These are phyloP conservation scores for Rhynchosporium agropyri DNA, from an alignment of 2,329 filamentous ascomycete species.

Conservation along the genomic window DNA sequence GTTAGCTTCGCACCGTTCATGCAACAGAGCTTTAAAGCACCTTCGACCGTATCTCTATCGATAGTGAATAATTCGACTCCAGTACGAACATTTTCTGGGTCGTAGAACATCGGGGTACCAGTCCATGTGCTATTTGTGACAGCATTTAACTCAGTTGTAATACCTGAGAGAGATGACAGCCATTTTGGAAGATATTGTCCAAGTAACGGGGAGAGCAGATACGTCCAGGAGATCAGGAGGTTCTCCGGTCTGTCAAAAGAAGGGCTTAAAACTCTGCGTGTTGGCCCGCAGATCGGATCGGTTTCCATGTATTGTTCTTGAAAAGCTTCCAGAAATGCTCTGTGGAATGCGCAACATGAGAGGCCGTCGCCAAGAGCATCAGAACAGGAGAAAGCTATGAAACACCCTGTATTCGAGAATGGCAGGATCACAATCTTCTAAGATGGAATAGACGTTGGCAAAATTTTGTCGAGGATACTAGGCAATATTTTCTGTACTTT, in stretches of 20 bases:
- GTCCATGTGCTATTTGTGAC: background rate
- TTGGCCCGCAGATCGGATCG: background rate
- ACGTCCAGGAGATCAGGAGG: conserved; percentile 14
- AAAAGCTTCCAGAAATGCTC: conserved; percentile 13
- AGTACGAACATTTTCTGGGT: background rate
- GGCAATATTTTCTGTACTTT: background rate
- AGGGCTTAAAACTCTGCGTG: background rate
- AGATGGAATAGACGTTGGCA: conserved; percentile 1
- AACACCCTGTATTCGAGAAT: conserved; percentile 5
- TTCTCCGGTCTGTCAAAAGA: conserved; percentile 12
- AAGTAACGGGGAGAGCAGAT: background rate
- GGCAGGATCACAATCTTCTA: conserved; percentile 15
- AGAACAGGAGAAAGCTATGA: conserved; percentile 13
- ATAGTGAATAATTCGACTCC: conserved; percentile 5
- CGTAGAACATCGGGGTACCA: conserved; percentile 9
- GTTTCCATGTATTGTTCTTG: background rate
- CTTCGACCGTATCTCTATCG: background rate
- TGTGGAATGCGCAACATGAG: conserved; percentile 10
- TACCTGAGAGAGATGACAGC: background rate
- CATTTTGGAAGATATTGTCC: conserved; percentile 10
- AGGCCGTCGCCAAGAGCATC: conserved; percentile 5
- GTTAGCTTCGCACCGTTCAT: conserved; percentile 14
- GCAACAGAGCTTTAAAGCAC: conserved; percentile 12
- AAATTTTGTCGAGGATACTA: background rate
- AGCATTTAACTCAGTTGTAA: background rate